Evolutionary conservation across 2,329 filamentous ascomycete genomes (phyloP), one percentile per base, ranked within the genome.

Genomic region (Xylariaceae sp.): DNA sequence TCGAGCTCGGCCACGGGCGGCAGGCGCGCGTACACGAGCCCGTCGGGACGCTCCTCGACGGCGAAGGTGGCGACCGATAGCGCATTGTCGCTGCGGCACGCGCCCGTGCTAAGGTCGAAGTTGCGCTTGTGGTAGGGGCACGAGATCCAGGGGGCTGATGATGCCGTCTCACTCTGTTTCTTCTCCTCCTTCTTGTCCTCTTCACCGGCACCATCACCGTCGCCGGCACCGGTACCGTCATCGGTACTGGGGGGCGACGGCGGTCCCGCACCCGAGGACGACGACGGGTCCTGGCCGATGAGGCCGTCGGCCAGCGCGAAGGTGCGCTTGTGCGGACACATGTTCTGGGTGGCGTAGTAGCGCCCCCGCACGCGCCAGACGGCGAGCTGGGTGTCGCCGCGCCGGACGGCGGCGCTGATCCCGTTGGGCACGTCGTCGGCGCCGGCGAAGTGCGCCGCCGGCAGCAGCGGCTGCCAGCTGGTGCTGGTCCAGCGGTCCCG

Each of bases 121-220:
- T 94, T 94, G 45, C 86, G 78, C 66, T 94, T 94, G 66, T 94
- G 88, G 58, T 82, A 78, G 0, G 88, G 88, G 52, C 87, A 94
- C 1, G 80, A 86, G 13, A 94, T 75, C 80, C 83, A 94, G n/a
- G 88, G 78, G 39, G 51, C 40, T n/a, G 41, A 44, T 21, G 39
- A 8, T 26, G 27, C 19, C 21, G 27, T 31, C 31, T 32, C 37
- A 14, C 37, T 35, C 24, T 42, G 31, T 23, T 35, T 43, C 29
- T 26, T 31, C 38, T 26, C 37, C 40, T 19, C 27, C 10, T 17
- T n/a, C 9, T 36, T 40, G 17, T 38, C 36, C 19, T 35, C 40
- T 16, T 31, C 19, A 8, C 16, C 34, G 6, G 16, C 18, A 22
- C 63, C 58, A 38, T 62, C 59, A 25, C 51, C 47, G 13, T 60